Conservation (phyloP, 225 moss, liverwort and hornwort genomes). For the Bryum argenteum region DNA sequence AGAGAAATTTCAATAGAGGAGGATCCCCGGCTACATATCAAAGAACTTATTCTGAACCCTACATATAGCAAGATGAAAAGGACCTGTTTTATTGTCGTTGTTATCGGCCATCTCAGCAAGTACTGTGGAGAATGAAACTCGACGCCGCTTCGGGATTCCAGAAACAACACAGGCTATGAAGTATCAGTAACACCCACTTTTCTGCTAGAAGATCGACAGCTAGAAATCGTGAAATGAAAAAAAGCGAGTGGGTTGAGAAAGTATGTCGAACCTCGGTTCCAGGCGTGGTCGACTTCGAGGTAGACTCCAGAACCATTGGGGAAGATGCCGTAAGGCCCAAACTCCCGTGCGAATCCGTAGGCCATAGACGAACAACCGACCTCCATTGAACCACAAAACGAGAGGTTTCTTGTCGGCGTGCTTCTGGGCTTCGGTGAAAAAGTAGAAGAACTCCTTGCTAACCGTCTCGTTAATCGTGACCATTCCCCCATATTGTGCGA, state of each 20-base stretch:
- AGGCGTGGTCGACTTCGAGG: conserved; percentile 48
- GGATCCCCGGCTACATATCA: too few species aligned
- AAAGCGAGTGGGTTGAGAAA: background rate
- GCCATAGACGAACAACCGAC: conserved; percentile 68
- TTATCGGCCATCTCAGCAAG: conserved; percentile 46
- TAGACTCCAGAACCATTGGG: conserved; percentile 55
- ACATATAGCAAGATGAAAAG: background rate
- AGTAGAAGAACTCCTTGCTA: conserved; percentile 72
- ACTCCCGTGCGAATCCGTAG: conserved; percentile 58
- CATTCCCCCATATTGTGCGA: conserved; percentile 68
- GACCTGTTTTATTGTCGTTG: conserved; percentile 57
- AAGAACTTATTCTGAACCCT: too few species aligned
- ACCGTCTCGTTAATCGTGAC: conserved; percentile 53
- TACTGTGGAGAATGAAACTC: conserved; percentile 76
- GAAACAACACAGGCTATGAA: conserved; percentile 37
- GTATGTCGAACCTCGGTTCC: conserved; percentile 45
- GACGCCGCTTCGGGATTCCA: conserved; percentile 79
- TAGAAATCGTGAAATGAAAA: background rate
- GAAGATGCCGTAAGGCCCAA: conserved; percentile 55
- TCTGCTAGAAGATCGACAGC: too few species aligned
- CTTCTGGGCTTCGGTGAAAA: conserved; percentile 70
- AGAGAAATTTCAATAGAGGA: too few species aligned
- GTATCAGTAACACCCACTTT: too few species aligned
- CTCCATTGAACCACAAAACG: conserved; percentile 87
- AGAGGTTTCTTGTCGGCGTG: conserved; percentile 58